Conservation (phyloP, 192 early-diverging fungal genomes). For the Rhizophagus clarus region DNA sequence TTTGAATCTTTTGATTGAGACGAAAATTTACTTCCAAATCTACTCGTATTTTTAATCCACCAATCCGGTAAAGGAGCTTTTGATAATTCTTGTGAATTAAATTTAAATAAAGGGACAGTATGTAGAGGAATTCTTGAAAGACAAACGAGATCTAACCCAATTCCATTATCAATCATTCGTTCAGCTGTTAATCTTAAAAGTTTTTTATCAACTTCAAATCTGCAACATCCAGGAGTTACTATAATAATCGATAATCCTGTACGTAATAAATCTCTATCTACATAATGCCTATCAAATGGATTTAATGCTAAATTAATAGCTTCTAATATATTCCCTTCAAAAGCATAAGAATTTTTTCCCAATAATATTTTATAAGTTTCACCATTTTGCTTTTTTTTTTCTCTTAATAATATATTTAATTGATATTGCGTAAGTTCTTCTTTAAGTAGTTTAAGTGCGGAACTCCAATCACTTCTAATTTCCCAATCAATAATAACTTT, state of each 20-base stretch:
- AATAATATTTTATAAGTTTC: conserved; percentile 57
- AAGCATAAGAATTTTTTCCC: conserved; percentile 81
- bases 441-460: conserved; percentile 65
- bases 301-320: conserved; percentile 96
- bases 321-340: conserved; percentile 94
- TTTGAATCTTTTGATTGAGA: conserved; percentile 43
- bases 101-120: conserved; percentile 86
- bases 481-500: conserved; percentile 95
- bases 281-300: conserved; percentile 90
- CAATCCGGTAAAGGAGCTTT: conserved; percentile 40
- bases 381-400: conserved; percentile 31
- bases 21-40: conserved; percentile 23
- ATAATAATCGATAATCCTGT: conserved; percentile 90
- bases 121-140: conserved; percentile 86
- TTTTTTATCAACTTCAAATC: conserved; percentile 85
- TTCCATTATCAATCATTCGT: conserved; percentile 90
- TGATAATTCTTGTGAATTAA: conserved; percentile 55
- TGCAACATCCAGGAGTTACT: conserved; percentile 86
- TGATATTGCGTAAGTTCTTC: conserved; percentile 77
- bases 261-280: conserved; percentile 90
- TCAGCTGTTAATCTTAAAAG: conserved; percentile 91
- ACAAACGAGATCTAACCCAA: conserved; percentile 91
- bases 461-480: conserved; percentile 73
- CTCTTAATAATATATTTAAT: conserved; percentile 62
- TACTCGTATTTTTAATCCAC: conserved; percentile 9